These are phyloP conservation scores for Globisporangium acanthophoron DNA, from an alignment of 352 stramenopile species.

Conservation along the genomic window DNA sequence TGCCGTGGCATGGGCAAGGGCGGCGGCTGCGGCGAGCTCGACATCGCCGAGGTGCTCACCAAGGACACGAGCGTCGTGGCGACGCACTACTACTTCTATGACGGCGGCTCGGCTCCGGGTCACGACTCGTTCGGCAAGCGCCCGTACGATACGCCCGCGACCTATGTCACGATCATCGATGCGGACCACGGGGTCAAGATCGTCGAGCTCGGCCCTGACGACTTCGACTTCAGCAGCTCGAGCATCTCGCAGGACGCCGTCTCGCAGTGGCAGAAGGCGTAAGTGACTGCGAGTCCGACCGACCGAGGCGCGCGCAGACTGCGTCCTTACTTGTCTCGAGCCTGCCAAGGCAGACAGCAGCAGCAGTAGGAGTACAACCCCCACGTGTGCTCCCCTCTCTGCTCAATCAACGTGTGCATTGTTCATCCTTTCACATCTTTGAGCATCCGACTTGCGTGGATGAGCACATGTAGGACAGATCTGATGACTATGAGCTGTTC, in stretches of 20 bases:
- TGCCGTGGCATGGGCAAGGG: slow-evolving; percentile 56
- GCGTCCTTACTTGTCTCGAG: not conserved
- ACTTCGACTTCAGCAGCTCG: slow-evolving; percentile 58
- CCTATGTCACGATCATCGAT: slow-evolving; percentile 75
- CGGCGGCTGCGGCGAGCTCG: slow-evolving; percentile 71
- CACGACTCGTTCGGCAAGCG: slow-evolving; percentile 60
- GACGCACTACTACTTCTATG: slow-evolving; percentile 83
- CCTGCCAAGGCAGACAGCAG: not conserved
- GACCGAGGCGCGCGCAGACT: not conserved
- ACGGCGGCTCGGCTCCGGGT: slow-evolving; percentile 42
- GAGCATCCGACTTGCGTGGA: no score
- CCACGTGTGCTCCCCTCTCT: not conserved
- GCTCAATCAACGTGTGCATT: not conserved
- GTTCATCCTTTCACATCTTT: not conserved
- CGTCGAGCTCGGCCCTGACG: slow-evolving; percentile 39
- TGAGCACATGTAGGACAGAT: no score
- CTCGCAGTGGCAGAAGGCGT: slow-evolving; percentile 45
- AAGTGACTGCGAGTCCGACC: slow-evolving; percentile 25
- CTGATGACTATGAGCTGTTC: no score
- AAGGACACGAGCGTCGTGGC: slow-evolving; percentile 54
- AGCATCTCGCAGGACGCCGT: slow-evolving; percentile 51
- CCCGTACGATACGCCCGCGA: slow-evolving; percentile 34
- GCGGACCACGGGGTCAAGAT: slow-evolving; percentile 63
- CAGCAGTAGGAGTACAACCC: not conserved
- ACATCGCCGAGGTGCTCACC: slow-evolving; percentile 70